Conservation (phyloP, 805 yeast genomes). For the Teunomyces gatunensis region DNA sequence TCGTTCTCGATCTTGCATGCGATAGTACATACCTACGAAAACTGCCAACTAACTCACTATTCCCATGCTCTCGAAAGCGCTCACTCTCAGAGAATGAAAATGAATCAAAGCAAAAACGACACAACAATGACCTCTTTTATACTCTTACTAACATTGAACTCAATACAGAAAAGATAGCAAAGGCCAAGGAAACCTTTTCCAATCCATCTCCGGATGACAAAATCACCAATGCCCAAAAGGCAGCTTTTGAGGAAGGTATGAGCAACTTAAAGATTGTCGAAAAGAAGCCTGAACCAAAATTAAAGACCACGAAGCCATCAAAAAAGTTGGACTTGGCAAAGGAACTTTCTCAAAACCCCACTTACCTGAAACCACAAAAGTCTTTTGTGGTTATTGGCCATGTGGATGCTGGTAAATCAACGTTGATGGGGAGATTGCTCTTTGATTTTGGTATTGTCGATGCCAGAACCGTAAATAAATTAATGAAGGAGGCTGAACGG, state of each 20-base stretch:
- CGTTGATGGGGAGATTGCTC: slow-evolving; percentile 70
- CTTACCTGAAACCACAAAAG: slow-evolving; percentile 49
- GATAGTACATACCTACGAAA: background rate
- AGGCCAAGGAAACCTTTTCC: slow-evolving; percentile 52
- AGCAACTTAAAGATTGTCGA: slow-evolving; percentile 23
- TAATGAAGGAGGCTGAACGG: slow-evolving; percentile 61
- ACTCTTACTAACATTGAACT: slow-evolving; percentile 43
- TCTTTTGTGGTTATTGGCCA: slow-evolving; percentile 84
- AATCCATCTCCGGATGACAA: slow-evolving; percentile 84
- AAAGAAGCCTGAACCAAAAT: slow-evolving; percentile 6
- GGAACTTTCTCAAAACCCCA: slow-evolving; percentile 33
- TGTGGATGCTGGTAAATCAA: slow-evolving; percentile 83
- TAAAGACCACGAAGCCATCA: slow-evolving; percentile 39
- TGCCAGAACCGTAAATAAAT: slow-evolving; percentile 58
- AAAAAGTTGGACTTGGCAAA: slow-evolving; percentile 41
- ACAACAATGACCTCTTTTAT: slow-evolving; percentile 17
- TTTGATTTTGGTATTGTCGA: slow-evolving; percentile 68
- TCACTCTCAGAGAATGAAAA: slow-evolving; percentile 7
- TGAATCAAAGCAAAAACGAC: slow-evolving; percentile 21
- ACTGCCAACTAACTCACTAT: slow-evolving; percentile 5
- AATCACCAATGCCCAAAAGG: slow-evolving; percentile 56
- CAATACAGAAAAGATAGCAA: slow-evolving; percentile 31
- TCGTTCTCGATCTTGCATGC: background rate
- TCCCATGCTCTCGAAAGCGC: background rate
- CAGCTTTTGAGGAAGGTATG: slow-evolving; percentile 35